Conservation (phyloP, 208 protist species). For the Leptomonas pyrrhocoris region DNA sequence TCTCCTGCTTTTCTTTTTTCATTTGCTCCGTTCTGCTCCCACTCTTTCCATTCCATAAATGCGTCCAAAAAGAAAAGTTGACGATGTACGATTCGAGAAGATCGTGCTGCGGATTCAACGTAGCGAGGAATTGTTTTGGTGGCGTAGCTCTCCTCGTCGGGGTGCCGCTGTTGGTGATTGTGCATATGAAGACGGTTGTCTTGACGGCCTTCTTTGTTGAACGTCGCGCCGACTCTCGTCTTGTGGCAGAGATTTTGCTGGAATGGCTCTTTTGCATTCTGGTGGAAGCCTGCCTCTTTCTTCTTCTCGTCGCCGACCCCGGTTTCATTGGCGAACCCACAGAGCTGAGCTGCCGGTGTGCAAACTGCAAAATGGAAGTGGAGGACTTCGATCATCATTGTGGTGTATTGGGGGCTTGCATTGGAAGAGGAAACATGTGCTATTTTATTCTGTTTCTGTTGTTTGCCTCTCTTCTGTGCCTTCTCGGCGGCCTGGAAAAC, state of each 20-base stretch:
- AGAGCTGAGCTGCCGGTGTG: slow-evolving; percentile 41
- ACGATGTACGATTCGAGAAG: too few species aligned
- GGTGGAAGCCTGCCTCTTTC: slow-evolving; percentile 15
- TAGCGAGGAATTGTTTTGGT: slow-evolving; percentile 29
- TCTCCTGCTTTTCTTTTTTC: neutral
- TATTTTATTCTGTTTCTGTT: slow-evolving; percentile 78
- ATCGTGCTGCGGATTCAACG: slow-evolving; percentile 33
- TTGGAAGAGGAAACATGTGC: slow-evolving; percentile 69
- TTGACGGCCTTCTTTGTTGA: slow-evolving; percentile 11
- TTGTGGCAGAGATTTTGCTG: slow-evolving; percentile 15
- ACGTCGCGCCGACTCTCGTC: neutral
- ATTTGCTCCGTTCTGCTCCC: neutral
- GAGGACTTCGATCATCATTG: slow-evolving; percentile 89
- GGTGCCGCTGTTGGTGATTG: slow-evolving; percentile 15
- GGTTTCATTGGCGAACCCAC: slow-evolving; percentile 42
- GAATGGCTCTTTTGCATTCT: slow-evolving; percentile 19
- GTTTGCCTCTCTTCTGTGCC: slow-evolving; percentile 21
- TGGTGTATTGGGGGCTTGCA: slow-evolving; percentile 64
- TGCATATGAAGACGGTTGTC: slow-evolving; percentile 22
- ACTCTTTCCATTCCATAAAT: too few species aligned
- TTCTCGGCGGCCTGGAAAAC: slow-evolving; percentile 5
- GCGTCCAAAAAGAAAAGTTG: too few species aligned
- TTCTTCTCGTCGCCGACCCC: slow-evolving; percentile 49
- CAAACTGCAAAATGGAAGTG: slow-evolving; percentile 52
- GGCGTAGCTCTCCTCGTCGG: slow-evolving; percentile 29